Conservation (phyloP, 768 basidiomycete species). For the Tremella yokohamensis region DNA sequence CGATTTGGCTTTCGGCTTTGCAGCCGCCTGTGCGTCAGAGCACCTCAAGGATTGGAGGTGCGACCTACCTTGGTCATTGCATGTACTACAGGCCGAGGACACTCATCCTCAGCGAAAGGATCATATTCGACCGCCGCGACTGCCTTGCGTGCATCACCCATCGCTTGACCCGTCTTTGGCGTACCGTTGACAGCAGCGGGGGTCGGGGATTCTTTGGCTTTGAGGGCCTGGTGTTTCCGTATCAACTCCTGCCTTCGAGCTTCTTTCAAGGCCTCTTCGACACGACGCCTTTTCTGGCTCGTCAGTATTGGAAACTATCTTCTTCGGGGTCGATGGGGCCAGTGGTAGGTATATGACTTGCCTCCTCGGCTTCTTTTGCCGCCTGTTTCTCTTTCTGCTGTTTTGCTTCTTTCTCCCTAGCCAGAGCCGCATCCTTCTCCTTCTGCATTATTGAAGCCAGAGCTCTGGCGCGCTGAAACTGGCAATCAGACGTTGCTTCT, state of each 20-base stretch:
- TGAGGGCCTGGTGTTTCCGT: constrained; percentile 31
- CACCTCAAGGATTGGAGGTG: background rate
- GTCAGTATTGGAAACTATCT: background rate
- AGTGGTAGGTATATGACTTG: too few species aligned
- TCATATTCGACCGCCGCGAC: constrained; percentile 17
- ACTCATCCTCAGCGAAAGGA: constrained; percentile 43
- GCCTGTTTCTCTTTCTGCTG: constrained; percentile 31
- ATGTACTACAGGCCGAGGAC: background rate
- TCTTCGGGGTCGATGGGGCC: background rate
- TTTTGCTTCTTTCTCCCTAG: constrained; percentile 30
- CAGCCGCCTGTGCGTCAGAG: background rate
- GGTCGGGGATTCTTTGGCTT: constrained; percentile 7
- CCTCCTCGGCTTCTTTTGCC: constrained; percentile 37
- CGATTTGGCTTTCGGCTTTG: background rate
- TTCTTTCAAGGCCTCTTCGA: constrained; percentile 32
- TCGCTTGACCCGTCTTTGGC: background rate
- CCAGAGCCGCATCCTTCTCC: constrained; percentile 35
- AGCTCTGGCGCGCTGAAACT: constrained; percentile 39
- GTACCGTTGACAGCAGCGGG: background rate
- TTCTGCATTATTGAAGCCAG: constrained; percentile 30
- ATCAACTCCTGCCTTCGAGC: constrained; percentile 33
- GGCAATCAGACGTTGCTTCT: background rate
- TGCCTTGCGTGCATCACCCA: background rate
- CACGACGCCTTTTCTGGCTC: constrained; percentile 21
- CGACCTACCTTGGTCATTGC: background rate